Percentiles rank a stretch among this genome's conserved stretches.
Evolutionary conservation across 1,139 yeast genomes (phyloP).

Genomic region (Candida tropicalis): DNA sequence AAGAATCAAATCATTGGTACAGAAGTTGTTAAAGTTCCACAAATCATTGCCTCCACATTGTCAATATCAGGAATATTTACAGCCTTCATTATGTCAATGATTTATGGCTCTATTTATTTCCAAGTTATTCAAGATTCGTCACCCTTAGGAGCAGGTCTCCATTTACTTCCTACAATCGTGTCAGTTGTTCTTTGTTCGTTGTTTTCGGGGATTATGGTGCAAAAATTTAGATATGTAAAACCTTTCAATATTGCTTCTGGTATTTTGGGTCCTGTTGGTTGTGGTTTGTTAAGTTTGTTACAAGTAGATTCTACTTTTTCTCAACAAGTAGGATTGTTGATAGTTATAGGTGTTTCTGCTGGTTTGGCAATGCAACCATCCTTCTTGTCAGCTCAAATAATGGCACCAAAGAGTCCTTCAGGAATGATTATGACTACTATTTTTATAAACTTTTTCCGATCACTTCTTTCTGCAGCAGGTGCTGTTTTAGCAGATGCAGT

Average conservation of each 20-base stretch:
- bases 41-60: constrained; percentile 26
- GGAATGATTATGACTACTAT: constrained; percentile 40
- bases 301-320: constrained; percentile 31
- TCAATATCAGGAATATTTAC: constrained; percentile 25
- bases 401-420: constrained; percentile 41
- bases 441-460: constrained; percentile 32
- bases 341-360: constrained; percentile 31
- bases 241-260: constrained; percentile 31
- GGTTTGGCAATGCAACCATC: constrained; percentile 36
- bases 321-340: constrained; percentile 37
- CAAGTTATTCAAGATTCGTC: constrained; percentile 36
- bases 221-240: constrained; percentile 34
- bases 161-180: constrained; percentile 40
- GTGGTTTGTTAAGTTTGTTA: constrained; percentile 35
- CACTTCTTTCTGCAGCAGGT: constrained; percentile 33
- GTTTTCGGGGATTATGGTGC: constrained; percentile 30
- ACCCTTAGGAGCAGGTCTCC: constrained; percentile 43
- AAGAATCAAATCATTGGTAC: constrained; percentile 31
- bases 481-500: constrained; percentile 37
- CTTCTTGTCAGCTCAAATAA: constrained; percentile 32
- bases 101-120: constrained; percentile 39
- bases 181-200: constrained; percentile 35
- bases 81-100: constrained; percentile 27
- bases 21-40: constrained; percentile 27
- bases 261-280: constrained; percentile 33